Conservation (phyloP, 2,329 filamentous ascomycete genomes). For the Verticillium tricorpus region DNA sequence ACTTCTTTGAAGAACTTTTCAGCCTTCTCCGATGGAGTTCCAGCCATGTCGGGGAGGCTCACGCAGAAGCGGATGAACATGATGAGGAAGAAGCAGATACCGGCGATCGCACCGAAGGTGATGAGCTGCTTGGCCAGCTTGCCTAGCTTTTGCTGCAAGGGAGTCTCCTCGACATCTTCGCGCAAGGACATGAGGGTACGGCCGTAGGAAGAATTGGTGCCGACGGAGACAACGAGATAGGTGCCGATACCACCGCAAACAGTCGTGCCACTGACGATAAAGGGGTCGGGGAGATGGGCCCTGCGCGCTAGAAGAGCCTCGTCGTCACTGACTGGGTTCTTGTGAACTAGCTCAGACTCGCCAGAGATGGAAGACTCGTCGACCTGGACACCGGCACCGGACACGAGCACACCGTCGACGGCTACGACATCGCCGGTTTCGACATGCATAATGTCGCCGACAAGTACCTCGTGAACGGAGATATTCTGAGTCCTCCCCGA, state of each 20-base stretch:
- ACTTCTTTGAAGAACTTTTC: slow-evolving; percentile 53
- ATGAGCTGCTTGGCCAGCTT: slow-evolving; percentile 71
- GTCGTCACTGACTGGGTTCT: slow-evolving; percentile 59
- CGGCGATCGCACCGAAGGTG: slow-evolving; percentile 33
- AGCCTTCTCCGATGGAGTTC: slow-evolving; percentile 40
- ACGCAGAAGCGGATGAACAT: slow-evolving; percentile 35
- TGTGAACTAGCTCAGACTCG: slow-evolving; percentile 69
- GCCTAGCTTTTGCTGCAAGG: slow-evolving; percentile 73
- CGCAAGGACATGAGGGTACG: slow-evolving; percentile 75
- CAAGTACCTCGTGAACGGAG: slow-evolving; percentile 65
- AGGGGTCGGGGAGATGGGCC: slow-evolving; percentile 63
- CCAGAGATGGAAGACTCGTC: slow-evolving; percentile 75
- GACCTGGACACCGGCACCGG: slow-evolving; percentile 55
- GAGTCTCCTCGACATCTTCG: slow-evolving; percentile 73
- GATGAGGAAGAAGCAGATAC: slow-evolving; percentile 35
- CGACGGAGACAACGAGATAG: slow-evolving; percentile 71
- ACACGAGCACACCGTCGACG: slow-evolving; percentile 66
- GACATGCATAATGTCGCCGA: slow-evolving; percentile 68
- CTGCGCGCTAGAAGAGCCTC: slow-evolving; percentile 51
- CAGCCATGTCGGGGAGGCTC: slow-evolving; percentile 19
- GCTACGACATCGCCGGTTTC: slow-evolving; percentile 71
- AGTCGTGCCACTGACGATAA: slow-evolving; percentile 76
- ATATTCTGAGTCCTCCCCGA: slow-evolving; percentile 68
- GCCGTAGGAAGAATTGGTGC: slow-evolving; percentile 69
- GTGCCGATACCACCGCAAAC: slow-evolving; percentile 71